Conservation (phyloP, 257 asterid species). For the Capsicum baccatum region DNA sequence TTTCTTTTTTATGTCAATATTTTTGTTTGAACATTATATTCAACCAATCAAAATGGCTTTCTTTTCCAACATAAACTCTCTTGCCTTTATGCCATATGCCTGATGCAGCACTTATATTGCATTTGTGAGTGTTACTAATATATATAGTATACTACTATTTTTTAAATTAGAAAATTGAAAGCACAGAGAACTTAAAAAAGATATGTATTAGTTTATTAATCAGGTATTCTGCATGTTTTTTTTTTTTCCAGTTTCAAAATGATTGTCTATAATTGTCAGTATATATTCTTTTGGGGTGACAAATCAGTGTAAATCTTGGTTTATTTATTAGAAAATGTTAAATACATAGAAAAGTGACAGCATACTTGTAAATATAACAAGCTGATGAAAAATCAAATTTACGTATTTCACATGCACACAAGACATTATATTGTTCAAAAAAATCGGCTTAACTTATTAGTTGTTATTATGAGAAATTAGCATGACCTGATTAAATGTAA, state of each 20-base stretch:
- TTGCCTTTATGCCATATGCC: background rate
- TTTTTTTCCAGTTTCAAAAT: too few relatives aligned
- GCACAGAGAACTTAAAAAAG: too few relatives aligned
- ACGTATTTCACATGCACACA: background rate
- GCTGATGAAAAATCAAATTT: background rate
- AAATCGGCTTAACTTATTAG: background rate
- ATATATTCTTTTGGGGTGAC: background rate
- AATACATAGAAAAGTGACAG: background rate
- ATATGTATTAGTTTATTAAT: too few relatives aligned
- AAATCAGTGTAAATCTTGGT: background rate
- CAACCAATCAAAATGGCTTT: background rate
- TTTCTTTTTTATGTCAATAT: background rate
- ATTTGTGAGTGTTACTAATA: background rate
- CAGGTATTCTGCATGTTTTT: too few relatives aligned
- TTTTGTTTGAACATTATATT: background rate
- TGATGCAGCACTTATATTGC: background rate
- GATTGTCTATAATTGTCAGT: too few relatives aligned
- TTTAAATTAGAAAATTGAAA: too few relatives aligned
- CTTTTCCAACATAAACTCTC: background rate
- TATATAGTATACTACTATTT: background rate
- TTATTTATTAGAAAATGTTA: background rate
- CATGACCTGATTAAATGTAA: background rate
- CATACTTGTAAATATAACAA: background rate
- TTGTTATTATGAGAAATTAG: background rate
- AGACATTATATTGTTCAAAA: background rate